Evolutionary conservation across 768 basidiomycete genomes (phyloP), one percentile per base, ranked within the genome.

Genomic region (Fomitopsis pulvina): DNA sequence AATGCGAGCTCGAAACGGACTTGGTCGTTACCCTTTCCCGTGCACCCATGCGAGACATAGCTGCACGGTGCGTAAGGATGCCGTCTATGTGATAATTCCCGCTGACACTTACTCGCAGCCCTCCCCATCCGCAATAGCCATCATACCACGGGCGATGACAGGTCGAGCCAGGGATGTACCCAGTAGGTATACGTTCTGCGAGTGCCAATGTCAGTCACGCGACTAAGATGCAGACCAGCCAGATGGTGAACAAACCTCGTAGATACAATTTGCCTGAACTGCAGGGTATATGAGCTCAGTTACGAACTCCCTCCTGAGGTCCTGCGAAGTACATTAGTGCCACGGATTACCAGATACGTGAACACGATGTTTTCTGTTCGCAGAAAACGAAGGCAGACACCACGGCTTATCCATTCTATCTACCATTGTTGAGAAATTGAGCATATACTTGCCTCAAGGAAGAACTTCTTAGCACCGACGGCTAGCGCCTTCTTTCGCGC

Each of bases 11-110:
- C 96, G 68, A 98, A 99, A 53, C 96, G 91, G 60, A 99, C 96
- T 71, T 99, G 96, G 68, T 99, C 96, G 68, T 99, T 99, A 47
- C 96, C 96, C 75, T 99, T 99, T 47, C 96, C 96, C 45, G 96
- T 99, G 78, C 96, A 99, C 22, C 96, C 96, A 70, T 98, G 96
- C 22, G 95, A 83, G 54, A 98, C 95, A 64, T 79, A 99, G 68
- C 93, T 95, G 42, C 21, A 16, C 39, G 5, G 27, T 14, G 40
- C 27, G 21, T 38, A 38, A 46, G 29, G 29, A 27, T 47, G 18
- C 18, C 22, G 12, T 29, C 22, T 42, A 2, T 20, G 41, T 22
- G 24, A 37, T 4, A 46, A 12, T n/a, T n/a, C n/a, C n/a, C n/a
- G 29, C 22, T 20, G 37, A 18, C 26, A 71, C 90, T 75, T 66